A percentile compares a stretch with the other conserved stretches of the same genome.
These are phyloP conservation scores for Hyphodiscus sp. DNA, from an alignment of 2,329 filamentous ascomycete species.

Conservation along the genomic window DNA sequence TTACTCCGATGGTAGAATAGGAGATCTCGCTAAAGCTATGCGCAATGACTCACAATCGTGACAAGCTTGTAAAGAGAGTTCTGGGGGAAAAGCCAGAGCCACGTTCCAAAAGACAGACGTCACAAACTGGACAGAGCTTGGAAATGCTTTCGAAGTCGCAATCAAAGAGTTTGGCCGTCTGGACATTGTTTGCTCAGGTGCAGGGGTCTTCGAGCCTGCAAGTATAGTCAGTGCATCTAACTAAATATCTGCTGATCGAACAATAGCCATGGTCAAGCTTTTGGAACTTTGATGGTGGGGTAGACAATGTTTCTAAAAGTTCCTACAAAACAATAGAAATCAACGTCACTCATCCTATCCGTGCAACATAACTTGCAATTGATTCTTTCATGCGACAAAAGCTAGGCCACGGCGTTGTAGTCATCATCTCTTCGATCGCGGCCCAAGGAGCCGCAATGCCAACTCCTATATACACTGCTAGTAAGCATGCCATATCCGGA, in stretches of 20 bases:
- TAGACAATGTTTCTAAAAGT: not conserved
- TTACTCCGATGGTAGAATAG: not conserved
- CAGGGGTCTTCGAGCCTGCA: constrained; percentile 39
- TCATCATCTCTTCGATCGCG: constrained; percentile 43
- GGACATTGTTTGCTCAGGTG: constrained; percentile 38
- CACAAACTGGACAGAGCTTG: constrained; percentile 34
- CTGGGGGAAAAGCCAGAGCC: constrained; percentile 9
- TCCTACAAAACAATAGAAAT: constrained; percentile 34
- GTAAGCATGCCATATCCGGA: constrained; percentile 42
- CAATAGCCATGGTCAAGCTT: constrained; percentile 40
- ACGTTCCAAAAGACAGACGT: constrained; percentile 34
- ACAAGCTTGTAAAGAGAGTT: constrained; percentile 19
- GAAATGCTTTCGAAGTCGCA: constrained; percentile 30
- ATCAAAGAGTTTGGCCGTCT: constrained; percentile 30
- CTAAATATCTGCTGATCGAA: not conserved
- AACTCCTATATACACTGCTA: constrained; percentile 40
- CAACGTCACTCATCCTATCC: constrained; percentile 46
- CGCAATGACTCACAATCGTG: not conserved
- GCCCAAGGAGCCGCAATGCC: constrained; percentile 34
- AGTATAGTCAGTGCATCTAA: constrained; percentile 19
- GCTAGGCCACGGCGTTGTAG: constrained; percentile 26
- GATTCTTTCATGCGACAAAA: constrained; percentile 36
- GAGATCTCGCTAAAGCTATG: not conserved
- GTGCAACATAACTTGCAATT: constrained; percentile 44
- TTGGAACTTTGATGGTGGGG: constrained; percentile 29